These are phyloP conservation scores for Lanmaoa rubissima DNA, from an alignment of 768 basidiomycete genomes.

Conservation along the genomic window DNA sequence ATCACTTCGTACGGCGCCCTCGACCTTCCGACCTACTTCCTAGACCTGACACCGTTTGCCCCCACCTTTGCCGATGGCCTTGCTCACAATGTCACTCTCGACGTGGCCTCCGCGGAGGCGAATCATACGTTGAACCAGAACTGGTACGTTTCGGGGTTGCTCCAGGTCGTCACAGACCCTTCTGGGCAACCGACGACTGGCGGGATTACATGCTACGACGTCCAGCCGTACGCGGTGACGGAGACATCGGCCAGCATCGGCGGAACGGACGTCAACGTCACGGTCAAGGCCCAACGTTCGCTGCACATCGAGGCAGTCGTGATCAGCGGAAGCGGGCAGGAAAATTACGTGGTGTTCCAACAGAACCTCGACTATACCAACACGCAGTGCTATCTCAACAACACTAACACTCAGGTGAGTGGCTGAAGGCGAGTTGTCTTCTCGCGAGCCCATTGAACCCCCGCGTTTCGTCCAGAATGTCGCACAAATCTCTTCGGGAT, in stretches of 20 bases:
- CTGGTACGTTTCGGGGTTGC: constrained; percentile 71
- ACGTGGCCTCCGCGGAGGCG: constrained; percentile 68
- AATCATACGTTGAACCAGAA: constrained; percentile 67
- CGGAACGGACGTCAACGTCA: constrained; percentile 53
- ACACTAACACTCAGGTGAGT: constrained; percentile 41
- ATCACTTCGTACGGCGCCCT: constrained; percentile 76
- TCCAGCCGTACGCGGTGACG: constrained; percentile 53
- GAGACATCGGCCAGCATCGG: constrained; percentile 44
- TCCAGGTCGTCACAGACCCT: constrained; percentile 68
- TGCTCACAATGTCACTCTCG: constrained; percentile 69
- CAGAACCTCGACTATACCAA: constrained; percentile 64
- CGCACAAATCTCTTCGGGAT: constrained; percentile 48
- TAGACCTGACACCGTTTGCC: constrained; percentile 77
- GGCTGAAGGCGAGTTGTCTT: neutral
- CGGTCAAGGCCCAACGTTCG: constrained; percentile 55
- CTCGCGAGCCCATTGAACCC: neutral
- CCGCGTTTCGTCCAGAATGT: constrained; percentile 39
- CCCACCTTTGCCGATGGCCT: constrained; percentile 65
- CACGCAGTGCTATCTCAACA: constrained; percentile 56
- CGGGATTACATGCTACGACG: constrained; percentile 57
- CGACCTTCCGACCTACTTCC: constrained; percentile 73
- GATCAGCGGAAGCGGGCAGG: constrained; percentile 56
- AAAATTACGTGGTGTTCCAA: constrained; percentile 54
- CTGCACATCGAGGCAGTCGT: constrained; percentile 63
- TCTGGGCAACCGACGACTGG: constrained; percentile 67